A percentile compares a stretch with the other conserved stretches of the same genome.
phyloP scores from a whole-genome alignment of 441 rosid species.

The Erodium chrysanthum region DNA sequence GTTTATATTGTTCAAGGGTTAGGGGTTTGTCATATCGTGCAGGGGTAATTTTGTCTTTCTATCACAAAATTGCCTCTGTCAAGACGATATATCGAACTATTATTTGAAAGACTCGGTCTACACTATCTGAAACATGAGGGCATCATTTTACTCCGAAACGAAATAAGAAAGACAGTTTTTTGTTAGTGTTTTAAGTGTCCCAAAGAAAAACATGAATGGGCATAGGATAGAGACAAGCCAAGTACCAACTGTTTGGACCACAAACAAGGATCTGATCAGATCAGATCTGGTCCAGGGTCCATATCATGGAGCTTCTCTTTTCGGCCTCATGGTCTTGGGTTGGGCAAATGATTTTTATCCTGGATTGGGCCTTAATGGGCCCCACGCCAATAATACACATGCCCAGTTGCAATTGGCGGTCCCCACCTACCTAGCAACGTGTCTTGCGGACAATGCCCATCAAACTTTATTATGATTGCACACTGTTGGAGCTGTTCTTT shows the following conservation, averaged over 20 bases:
- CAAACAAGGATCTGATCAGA: background rate
- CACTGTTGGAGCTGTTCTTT: background rate
- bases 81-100: no score
- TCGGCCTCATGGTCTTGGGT: background rate
- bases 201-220: background rate
- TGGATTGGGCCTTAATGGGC: background rate
- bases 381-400: background rate
- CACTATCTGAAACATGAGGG: no score
- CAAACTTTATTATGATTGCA: background rate
- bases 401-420: background rate
- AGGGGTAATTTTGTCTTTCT: no score
- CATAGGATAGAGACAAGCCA: background rate
- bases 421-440: background rate
- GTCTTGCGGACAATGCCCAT: background rate
- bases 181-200: no score
- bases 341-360: background rate
- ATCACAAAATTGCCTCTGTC: no score
- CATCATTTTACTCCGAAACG: no score
- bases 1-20: no score
- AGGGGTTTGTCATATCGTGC: no score
- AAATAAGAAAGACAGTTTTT: no score
- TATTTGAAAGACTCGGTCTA: no score
- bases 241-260: background rate
- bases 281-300: background rate
- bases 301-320: background rate